phyloP scores from a whole-genome alignment of 2,329 filamentous ascomycete genomes.

The Harringtonia aguacate region DNA sequence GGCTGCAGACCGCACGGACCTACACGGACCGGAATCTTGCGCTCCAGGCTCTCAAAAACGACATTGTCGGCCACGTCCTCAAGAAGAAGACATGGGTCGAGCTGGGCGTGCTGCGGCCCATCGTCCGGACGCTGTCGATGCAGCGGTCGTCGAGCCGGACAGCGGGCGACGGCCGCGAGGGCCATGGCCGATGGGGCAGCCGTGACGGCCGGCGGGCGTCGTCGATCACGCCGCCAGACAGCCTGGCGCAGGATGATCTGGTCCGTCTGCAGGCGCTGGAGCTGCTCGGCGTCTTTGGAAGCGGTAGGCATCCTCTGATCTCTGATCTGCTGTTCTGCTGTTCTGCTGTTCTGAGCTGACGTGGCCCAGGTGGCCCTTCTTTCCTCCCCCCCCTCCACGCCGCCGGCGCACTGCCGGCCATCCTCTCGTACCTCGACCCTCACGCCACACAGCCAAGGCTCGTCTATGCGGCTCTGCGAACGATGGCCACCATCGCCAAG shows the following conservation, averaged over 20 bases:
- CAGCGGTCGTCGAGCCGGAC: slow-evolving; percentile 21
- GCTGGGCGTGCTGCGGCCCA: slow-evolving; percentile 54
- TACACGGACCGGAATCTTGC: slow-evolving; percentile 44
- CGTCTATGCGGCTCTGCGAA: slow-evolving; percentile 61
- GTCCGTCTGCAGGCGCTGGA: slow-evolving; percentile 70
- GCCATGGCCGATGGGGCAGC: slow-evolving; percentile 26
- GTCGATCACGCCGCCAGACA: slow-evolving; percentile 18
- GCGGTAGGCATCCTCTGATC: slow-evolving; percentile 45
- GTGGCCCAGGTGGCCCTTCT: slow-evolving; percentile 56
- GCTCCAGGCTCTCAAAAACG: slow-evolving; percentile 72
- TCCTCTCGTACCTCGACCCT: slow-evolving; percentile 61
- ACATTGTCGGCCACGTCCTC: slow-evolving; percentile 77
- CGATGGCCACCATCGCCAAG: slow-evolving; percentile 61
- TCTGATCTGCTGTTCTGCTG: not conserved
- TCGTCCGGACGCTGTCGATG: slow-evolving; percentile 34
- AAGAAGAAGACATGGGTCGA: slow-evolving; percentile 73
- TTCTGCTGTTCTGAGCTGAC: not conserved
- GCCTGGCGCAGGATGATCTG: slow-evolving; percentile 51
- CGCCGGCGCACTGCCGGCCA: slow-evolving; percentile 54
- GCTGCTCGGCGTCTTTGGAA: slow-evolving; percentile 74
- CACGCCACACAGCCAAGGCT: slow-evolving; percentile 53
- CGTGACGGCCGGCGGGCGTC: slow-evolving; percentile 14
- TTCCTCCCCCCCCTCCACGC: slow-evolving; percentile 68
- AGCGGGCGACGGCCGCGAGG: not conserved
- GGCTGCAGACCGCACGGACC: slow-evolving; percentile 44